These are phyloP conservation scores for Metschnikowia aberdeeniae DNA, from an alignment of 805 yeast genomes.

Conservation along the genomic window DNA sequence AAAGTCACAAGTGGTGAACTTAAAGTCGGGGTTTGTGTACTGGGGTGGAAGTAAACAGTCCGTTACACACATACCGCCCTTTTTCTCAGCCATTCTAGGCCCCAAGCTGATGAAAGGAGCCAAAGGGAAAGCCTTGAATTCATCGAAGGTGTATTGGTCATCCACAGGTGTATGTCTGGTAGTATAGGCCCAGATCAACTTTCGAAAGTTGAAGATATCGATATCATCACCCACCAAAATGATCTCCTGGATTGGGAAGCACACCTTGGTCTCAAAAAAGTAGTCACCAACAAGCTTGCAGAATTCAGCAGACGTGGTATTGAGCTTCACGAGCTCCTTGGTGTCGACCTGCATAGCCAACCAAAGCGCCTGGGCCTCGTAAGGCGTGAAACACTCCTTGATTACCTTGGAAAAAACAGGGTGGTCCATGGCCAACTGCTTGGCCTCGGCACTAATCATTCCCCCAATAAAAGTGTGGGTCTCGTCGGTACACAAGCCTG, in stretches of 20 bases:
- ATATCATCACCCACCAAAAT: constrained; percentile 24
- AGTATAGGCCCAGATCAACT: constrained; percentile 24
- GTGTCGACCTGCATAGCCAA: constrained; percentile 19
- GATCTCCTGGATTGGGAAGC: constrained; percentile 20
- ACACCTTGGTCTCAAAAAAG: constrained; percentile 14
- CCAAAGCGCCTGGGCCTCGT: constrained; percentile 23
- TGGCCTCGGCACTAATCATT: constrained; percentile 17
- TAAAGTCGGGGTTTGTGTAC: constrained; percentile 9
- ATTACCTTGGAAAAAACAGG: constrained; percentile 13
- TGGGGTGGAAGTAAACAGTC: constrained; percentile 21
- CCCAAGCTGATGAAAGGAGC: constrained; percentile 22
- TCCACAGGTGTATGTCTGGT: constrained; percentile 24
- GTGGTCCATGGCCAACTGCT: constrained; percentile 9
- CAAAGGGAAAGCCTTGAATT: constrained; percentile 18
- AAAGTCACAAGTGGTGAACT: constrained; percentile 19
- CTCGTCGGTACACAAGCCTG: constrained; percentile 24
- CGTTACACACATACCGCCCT: constrained; percentile 24
- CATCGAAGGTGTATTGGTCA: constrained; percentile 18
- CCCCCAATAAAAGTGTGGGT: constrained; percentile 26
- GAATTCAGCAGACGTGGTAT: constrained; percentile 17
- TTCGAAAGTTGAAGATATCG: constrained; percentile 23
- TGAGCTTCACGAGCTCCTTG: constrained; percentile 18
- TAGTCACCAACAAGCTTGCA: constrained; percentile 18
- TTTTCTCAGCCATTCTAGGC: constrained; percentile 11
- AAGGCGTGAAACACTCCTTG: constrained; percentile 22